Evolutionary conservation across 192 early-diverging fungal species (phyloP).

Genomic region (Backusella westeae): DNA sequence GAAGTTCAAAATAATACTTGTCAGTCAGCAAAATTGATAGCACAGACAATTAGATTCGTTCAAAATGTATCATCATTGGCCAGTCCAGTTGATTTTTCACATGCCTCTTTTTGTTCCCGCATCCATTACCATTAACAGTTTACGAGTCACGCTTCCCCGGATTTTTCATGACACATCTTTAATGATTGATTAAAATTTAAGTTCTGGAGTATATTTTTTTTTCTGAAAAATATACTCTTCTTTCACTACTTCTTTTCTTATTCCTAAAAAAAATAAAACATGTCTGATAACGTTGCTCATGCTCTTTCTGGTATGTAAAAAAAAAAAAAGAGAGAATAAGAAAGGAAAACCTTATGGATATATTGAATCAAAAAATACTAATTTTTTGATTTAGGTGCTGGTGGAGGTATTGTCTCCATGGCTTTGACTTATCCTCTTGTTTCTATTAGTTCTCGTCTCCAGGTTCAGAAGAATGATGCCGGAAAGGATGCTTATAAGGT

Average conservation of each 20-base stretch:
- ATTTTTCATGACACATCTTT: slow-evolving; percentile 18
- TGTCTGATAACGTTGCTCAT: slow-evolving; percentile 84
- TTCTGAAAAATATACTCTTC: slow-evolving; percentile 15
- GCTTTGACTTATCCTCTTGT: slow-evolving; percentile 90
- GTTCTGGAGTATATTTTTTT: background rate
- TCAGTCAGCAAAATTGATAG: slow-evolving; percentile 2
- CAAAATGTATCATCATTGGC: background rate
- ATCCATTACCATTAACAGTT: background rate
- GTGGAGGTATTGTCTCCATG: slow-evolving; percentile 91
- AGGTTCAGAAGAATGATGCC: slow-evolving; percentile 66
- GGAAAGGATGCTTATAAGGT: slow-evolving; percentile 66
- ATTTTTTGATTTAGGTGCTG: slow-evolving; percentile 56
- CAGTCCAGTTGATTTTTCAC: background rate
- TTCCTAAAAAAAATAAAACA: slow-evolving; percentile 23
- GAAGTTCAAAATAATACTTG: background rate
- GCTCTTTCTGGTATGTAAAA: slow-evolving; percentile 58
- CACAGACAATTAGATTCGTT: background rate
- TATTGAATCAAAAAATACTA: background rate
- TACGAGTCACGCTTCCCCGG: slow-evolving; percentile 7
- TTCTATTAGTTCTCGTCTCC: slow-evolving; percentile 76
- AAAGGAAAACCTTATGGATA: background rate
- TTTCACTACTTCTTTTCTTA: slow-evolving; percentile 19
- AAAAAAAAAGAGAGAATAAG: background rate
- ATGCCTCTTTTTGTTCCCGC: background rate
- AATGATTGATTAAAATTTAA: background rate